Percentiles rank a stretch among this genome's conserved stretches.
Evolutionary conservation across 2,329 filamentous ascomycete genomes (phyloP).

Genomic region (Sporothrix dimorphospora): DNA sequence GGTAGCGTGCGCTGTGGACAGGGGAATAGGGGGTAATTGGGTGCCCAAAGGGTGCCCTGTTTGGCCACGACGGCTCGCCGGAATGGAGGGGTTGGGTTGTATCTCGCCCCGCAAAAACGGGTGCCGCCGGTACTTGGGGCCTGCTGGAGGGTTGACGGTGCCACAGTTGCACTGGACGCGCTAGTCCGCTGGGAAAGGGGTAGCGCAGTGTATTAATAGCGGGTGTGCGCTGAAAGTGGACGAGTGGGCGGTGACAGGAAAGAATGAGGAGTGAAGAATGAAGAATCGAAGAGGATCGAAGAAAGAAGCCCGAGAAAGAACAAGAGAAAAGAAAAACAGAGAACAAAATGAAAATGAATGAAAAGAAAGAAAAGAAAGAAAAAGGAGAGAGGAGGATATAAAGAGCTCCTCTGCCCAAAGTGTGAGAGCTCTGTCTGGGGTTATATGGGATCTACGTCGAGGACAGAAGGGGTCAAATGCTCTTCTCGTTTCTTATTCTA

Average conservation of each 20-base stretch:
- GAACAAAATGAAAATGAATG: neutral
- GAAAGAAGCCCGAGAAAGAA: neutral
- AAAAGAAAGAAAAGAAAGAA: neutral
- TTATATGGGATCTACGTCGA: constrained; percentile 28
- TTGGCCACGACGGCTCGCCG: constrained; percentile 11
- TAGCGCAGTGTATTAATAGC: constrained; percentile 7
- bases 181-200: neutral
- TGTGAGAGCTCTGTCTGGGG: constrained; percentile 24
- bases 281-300: neutral
- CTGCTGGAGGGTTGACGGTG: constrained; percentile 2
- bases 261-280: no score
- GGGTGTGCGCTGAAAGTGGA: neutral
- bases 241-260: no score
- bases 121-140: constrained; percentile 25
- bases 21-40: constrained; percentile 11
- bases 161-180: constrained; percentile 14
- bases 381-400: neutral
- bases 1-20: constrained; percentile 9
- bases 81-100: constrained; percentile 27
- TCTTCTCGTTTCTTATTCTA: no score
- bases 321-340: neutral
- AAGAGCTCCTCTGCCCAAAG: neutral
- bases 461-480: neutral
- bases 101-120: constrained; percentile 24
- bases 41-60: constrained; percentile 10